phyloP scores from a whole-genome alignment of 768 basidiomycete species.

The Hemileccinum impolitum region DNA sequence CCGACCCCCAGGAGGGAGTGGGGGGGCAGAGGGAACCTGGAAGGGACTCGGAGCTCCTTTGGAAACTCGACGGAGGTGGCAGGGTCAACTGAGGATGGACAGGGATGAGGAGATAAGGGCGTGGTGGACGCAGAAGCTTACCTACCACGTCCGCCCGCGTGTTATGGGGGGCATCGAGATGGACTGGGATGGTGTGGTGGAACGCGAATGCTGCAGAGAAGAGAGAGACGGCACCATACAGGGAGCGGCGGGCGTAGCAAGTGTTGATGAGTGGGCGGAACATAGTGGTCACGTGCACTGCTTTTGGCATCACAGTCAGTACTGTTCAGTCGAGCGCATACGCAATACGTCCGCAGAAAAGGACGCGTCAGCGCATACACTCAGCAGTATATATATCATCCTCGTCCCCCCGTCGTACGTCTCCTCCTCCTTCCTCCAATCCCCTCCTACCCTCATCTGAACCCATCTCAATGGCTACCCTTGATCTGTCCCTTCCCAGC shows the following conservation, averaged over 20 bases:
- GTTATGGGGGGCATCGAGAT: constrained; percentile 42
- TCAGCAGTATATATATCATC: constrained; percentile 11
- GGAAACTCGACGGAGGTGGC: constrained; percentile 76
- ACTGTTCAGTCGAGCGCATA: neutral
- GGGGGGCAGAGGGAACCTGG: constrained; percentile 56
- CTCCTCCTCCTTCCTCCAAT: constrained; percentile 14
- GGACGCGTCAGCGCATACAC: constrained; percentile 29
- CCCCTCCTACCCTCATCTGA: constrained; percentile 20
- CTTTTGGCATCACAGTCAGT: neutral
- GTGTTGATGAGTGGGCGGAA: constrained; percentile 4
- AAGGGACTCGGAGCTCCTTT: constrained; percentile 56
- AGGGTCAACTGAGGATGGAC: constrained; percentile 52
- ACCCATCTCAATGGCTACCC: constrained; percentile 17
- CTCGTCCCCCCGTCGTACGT: constrained; percentile 21
- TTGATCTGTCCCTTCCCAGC: constrained; percentile 20
- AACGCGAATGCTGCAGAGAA: constrained; percentile 29
- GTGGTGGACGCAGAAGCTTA: neutral
- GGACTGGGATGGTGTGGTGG: constrained; percentile 24
- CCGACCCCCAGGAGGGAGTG: constrained; percentile 80
- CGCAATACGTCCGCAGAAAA: constrained; percentile 15
- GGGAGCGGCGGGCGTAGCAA: neutral
- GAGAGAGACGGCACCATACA: constrained; percentile 35
- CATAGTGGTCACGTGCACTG: constrained; percentile 18
- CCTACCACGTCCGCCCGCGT: constrained; percentile 21
- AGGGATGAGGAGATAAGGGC: neutral